Percentiles rank a stretch among this genome's conserved stretches.
phyloP scores from a whole-genome alignment of 768 basidiomycete genomes.

The Dendrothele bispora region DNA sequence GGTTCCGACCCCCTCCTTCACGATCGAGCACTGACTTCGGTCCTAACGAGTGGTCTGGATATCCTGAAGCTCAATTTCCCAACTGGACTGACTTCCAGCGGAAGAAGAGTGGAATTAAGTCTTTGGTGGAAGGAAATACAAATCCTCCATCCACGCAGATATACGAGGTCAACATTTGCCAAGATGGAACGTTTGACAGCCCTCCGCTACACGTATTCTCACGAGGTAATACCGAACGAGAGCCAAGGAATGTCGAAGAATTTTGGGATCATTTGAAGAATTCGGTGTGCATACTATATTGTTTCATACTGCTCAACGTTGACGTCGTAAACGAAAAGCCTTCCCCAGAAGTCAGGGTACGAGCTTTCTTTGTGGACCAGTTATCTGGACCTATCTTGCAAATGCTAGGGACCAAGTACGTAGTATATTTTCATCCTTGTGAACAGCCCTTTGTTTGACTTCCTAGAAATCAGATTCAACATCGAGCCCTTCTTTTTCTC shows the following conservation, averaged over 20 bases:
- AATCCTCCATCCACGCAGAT: not conserved
- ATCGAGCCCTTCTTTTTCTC: slow-evolving; percentile 45
- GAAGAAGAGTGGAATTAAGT: slow-evolving; percentile 28
- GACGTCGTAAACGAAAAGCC: slow-evolving; percentile 18
- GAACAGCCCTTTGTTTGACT: not conserved
- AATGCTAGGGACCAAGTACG: slow-evolving; percentile 36
- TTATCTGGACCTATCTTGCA: slow-evolving; percentile 28
- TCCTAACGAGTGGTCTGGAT: slow-evolving; percentile 25
- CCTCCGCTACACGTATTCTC: no score
- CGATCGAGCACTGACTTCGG: not conserved
- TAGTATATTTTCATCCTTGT: not conserved
- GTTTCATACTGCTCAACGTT: no score
- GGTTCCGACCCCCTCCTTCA: not conserved
- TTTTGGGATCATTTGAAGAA: slow-evolving; percentile 28
- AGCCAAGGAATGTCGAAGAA: slow-evolving; percentile 10
- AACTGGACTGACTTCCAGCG: slow-evolving; percentile 41
- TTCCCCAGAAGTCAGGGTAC: slow-evolving; percentile 22
- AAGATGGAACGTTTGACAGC: slow-evolving; percentile 8
- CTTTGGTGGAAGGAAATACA: slow-evolving; percentile 3
- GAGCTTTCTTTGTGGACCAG: slow-evolving; percentile 36
- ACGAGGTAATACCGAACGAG: no score
- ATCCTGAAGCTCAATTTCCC: slow-evolving; percentile 39
- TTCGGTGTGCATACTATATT: slow-evolving; percentile 19
- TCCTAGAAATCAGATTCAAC: slow-evolving; percentile 29
- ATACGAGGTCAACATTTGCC: slow-evolving; percentile 10